These are phyloP conservation scores for Colletotrichum abscissum DNA, from an alignment of 2,329 filamentous ascomycete genomes.

Conservation along the genomic window DNA sequence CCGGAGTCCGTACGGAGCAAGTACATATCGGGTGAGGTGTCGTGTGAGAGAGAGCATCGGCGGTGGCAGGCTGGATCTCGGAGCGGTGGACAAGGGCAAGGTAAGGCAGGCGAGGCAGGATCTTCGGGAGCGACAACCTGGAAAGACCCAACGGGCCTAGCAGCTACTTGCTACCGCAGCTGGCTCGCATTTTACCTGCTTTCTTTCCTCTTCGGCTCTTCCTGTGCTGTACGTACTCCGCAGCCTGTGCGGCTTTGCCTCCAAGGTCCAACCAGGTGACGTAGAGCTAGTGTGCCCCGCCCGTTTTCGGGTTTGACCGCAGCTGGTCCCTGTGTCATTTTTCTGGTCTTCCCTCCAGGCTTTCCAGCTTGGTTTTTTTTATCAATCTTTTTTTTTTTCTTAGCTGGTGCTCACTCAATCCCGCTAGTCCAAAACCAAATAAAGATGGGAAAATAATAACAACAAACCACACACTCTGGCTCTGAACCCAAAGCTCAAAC, in stretches of 20 bases:
- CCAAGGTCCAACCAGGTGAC: slow-evolving; percentile 19
- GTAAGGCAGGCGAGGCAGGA: not conserved
- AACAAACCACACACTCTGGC: not conserved
- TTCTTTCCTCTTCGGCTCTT: slow-evolving; percentile 1
- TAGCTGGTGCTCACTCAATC: no score
- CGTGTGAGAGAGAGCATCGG: not conserved
- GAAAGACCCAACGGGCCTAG: not conserved
- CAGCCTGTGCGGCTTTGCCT: not conserved
- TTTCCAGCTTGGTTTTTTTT: not conserved
- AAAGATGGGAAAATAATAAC: not conserved
- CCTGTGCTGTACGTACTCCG: no score
- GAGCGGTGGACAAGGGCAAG: not conserved
- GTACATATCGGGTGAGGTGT: not conserved
- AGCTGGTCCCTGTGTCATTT: not conserved
- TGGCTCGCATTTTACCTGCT: not conserved
- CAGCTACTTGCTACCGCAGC: not conserved
- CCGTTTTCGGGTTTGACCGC: slow-evolving; percentile 21
- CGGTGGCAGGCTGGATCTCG: not conserved
- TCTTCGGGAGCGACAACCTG: not conserved
- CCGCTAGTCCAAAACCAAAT: not conserved
- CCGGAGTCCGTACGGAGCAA: no score
- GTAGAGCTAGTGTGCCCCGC: slow-evolving; percentile 24
- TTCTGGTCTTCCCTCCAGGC: not conserved
- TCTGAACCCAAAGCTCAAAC: not conserved
- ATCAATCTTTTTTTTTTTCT: not conserved